These are phyloP conservation scores for Cercospora sp. DNA, from an alignment of 2,329 filamentous ascomycete species.

Conservation along the genomic window DNA sequence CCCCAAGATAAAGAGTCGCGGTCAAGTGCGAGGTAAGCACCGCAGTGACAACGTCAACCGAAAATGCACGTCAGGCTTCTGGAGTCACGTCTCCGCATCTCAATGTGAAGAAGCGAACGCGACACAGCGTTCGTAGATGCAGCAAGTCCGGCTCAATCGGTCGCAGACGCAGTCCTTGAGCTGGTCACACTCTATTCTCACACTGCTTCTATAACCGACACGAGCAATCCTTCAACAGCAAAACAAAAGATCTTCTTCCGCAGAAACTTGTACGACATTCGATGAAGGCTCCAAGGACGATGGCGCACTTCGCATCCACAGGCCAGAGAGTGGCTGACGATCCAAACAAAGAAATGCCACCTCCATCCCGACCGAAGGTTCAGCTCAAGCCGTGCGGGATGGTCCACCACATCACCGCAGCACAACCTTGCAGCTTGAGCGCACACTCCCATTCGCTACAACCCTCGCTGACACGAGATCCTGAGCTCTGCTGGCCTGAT, in stretches of 20 bases:
- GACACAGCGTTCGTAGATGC: neutral
- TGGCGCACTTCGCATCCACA: slow-evolving; percentile 1
- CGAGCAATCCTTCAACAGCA: neutral
- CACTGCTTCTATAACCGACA: neutral
- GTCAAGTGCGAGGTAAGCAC: neutral
- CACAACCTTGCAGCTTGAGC: slow-evolving; percentile 15
- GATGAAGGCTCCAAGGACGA: neutral
- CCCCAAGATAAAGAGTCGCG: slow-evolving; percentile 3
- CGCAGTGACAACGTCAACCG: neutral
- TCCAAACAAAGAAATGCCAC: neutral
- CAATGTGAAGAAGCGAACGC: neutral
- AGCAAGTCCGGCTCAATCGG: neutral
- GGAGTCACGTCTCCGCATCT: neutral
- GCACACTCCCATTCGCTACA: slow-evolving; percentile 14
- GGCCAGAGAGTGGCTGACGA: neutral
- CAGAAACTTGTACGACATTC: neutral
- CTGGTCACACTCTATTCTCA: neutral
- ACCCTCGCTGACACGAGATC: neutral
- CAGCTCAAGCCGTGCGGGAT: slow-evolving; percentile 11
- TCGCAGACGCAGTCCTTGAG: neutral
- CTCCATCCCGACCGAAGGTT: slow-evolving; percentile 13
- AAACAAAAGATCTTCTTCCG: neutral
- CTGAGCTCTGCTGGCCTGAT: slow-evolving; percentile 10
- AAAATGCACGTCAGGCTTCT: neutral
- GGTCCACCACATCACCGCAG: slow-evolving; percentile 16